Percentiles rank a stretch among this genome's conserved stretches.
phyloP scores from a whole-genome alignment of 352 stramenopile species.

The Phytopythium ostracodes region DNA sequence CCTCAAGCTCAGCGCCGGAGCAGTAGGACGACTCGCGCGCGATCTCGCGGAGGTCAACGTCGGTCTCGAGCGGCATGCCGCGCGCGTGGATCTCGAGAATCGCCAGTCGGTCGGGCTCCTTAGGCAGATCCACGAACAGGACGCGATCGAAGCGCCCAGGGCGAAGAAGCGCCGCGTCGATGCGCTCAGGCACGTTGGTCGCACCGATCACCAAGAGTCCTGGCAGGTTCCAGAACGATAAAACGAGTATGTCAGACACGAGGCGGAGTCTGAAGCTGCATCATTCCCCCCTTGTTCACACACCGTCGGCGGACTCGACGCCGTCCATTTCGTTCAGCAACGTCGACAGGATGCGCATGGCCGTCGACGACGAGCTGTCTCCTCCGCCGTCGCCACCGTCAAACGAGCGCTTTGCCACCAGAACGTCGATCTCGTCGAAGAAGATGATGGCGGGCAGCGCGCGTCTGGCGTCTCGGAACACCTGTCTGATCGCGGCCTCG shows the following conservation, averaged over 20 bases:
- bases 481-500: slow-evolving; percentile 74
- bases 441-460: slow-evolving; percentile 91
- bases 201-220: slow-evolving; percentile 95
- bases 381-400: slow-evolving; percentile 27
- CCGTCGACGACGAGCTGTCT: slow-evolving; percentile 50
- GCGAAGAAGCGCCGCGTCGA: slow-evolving; percentile 96
- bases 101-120: slow-evolving; percentile 38
- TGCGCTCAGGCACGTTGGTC: slow-evolving; percentile 96
- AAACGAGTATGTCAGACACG: not conserved
- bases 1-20: slow-evolving; percentile 87
- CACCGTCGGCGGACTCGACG: slow-evolving; percentile 91
- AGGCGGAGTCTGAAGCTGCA: not conserved
- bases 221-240: slow-evolving; percentile 1
- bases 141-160: slow-evolving; percentile 96
- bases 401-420: slow-evolving; percentile 81
- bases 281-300: not conserved
- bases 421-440: slow-evolving; percentile 87
- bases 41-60: slow-evolving; percentile 63
- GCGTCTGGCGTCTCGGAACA: slow-evolving; percentile 72
- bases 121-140: slow-evolving; percentile 93
- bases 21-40: slow-evolving; percentile 56
- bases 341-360: slow-evolving; percentile 94
- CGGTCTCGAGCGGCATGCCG: slow-evolving; percentile 49
- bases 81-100: slow-evolving; percentile 81
- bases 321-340: slow-evolving; percentile 98